Evolutionary conservation across 208 protist species (phyloP), one percentile per base, ranked within the genome.

Genomic region (Naegleria lovaniensis): DNA sequence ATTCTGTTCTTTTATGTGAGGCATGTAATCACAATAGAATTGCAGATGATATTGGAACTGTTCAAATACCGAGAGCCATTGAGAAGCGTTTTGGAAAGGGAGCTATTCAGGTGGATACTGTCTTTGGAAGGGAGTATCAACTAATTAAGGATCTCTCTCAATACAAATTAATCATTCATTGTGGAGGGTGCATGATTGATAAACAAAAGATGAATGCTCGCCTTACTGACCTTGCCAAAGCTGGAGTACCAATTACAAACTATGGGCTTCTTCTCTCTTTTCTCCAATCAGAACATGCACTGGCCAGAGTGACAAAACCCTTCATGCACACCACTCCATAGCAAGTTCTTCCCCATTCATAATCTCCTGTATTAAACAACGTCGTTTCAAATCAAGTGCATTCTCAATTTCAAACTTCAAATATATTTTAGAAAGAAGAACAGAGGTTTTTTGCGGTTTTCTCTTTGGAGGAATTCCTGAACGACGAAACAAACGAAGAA

Each of bases 21-120:
- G 93, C 93, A 0, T 94, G 93, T 90, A 94, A 94, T 85, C 93
- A 94, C 90, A 91, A 94, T 58, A 59, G 93, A 43, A 93, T 94
- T 79, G 76, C 67, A 29, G 91, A 93, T 86, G 93, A 94, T 36
- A 94, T 94, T 40, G 93, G 93, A 16, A 94, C 92, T 11, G 89
- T 92, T 38, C 93, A 94, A 85, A 89, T 94, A 25, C 93, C 93
- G 40, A 85, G 51, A 29, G 91, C 91, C 58, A 52, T 94, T 38
- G 91, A 92, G 41, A 89, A 90, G 43, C 75, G 52, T n/a, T 93
- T 87, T 25, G 92, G 92, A 7, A 55, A 85, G 41, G 92, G 38
- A 19, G 48, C 19, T 0, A 91, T 93, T 7, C 36, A 92, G 59
- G 91, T 94, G 29, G 93, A 94, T 52, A 91, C 91, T 91, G 91